Evolutionary conservation across 164 flowering plant genomes (phyloP).

Genomic region (Protea cynaroides): DNA sequence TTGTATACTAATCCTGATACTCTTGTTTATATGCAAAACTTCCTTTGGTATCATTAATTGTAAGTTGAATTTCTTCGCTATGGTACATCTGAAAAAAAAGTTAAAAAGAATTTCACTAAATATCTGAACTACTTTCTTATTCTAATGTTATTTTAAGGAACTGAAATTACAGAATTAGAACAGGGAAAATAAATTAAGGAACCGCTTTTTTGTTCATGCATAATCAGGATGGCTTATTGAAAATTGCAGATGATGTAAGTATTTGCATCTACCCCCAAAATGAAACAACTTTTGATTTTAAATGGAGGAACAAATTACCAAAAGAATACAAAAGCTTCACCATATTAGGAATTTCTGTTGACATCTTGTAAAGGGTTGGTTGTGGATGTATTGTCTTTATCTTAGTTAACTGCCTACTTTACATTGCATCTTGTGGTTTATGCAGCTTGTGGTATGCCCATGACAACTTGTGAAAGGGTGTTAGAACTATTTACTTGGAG

Average conservation of each 20-base stretch:
- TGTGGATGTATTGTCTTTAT: too few relatives aligned
- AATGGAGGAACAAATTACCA: too few relatives aligned
- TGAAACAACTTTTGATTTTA: background rate
- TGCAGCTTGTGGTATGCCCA: too few relatives aligned
- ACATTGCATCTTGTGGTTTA: too few relatives aligned
- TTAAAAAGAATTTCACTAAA: too few relatives aligned
- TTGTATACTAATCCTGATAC: background rate
- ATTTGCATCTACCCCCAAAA: background rate
- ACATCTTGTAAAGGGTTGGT: too few relatives aligned
- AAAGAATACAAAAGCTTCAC: too few relatives aligned
- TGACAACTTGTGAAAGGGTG: too few relatives aligned
- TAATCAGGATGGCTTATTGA: conserved; percentile 58
- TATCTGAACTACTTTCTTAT: background rate
- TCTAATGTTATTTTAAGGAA: background rate
- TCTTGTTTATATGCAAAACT: conserved; percentile 1
- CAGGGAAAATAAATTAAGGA: background rate
- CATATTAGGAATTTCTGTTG: too few relatives aligned
- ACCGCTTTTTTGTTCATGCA: conserved; percentile 35
- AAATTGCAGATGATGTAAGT: conserved; percentile 95
- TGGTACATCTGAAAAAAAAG: too few relatives aligned
- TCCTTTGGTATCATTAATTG: background rate
- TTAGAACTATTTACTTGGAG: too few relatives aligned
- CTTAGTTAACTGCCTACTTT: too few relatives aligned
- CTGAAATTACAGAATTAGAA: background rate
- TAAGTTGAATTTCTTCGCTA: background rate